Conservation (phyloP, 805 yeast genomes). For the Candida peoriensis region DNA sequence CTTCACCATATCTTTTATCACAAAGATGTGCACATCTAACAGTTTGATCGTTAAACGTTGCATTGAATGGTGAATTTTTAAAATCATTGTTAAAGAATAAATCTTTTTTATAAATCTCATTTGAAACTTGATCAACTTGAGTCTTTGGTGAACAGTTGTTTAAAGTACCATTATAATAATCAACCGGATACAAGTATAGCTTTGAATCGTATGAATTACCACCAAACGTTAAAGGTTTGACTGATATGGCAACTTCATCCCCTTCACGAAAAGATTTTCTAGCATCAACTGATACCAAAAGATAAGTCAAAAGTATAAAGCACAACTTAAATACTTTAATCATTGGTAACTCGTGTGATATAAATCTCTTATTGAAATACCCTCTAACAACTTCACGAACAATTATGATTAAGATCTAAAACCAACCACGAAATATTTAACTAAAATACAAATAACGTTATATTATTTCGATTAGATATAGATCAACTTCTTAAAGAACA, state of each 20-base stretch:
- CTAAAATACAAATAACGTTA: too few relatives aligned
- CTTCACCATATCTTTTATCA: conserved; percentile 15
- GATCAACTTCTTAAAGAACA: too few relatives aligned
- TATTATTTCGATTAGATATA: too few relatives aligned
- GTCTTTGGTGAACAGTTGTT: conserved; percentile 14
- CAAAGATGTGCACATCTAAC: conserved; percentile 16
- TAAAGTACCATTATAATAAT: conserved; percentile 20
- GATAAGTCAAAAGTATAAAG: background rate
- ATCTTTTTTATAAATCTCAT: conserved; percentile 6
- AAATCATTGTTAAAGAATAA: conserved; percentile 15
- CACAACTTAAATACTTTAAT: background rate
- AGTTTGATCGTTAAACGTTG: conserved; percentile 10
- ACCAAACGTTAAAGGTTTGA: conserved; percentile 22
- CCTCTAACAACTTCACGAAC: too few relatives aligned
- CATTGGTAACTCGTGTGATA: too few relatives aligned
- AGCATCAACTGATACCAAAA: background rate
- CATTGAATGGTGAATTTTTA: conserved; percentile 18
- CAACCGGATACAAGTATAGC: conserved; percentile 22
- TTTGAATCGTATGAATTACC: conserved; percentile 22
- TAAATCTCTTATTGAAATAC: too few relatives aligned
- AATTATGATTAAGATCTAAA: too few relatives aligned
- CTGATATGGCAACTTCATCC: conserved; percentile 15
- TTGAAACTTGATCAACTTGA: conserved; percentile 7
- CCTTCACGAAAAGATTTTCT: conserved; percentile 13
- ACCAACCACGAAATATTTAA: too few relatives aligned